Evolutionary conservation across 306 rosid species (phyloP).

Genomic region (Trifolium pratense): DNA sequence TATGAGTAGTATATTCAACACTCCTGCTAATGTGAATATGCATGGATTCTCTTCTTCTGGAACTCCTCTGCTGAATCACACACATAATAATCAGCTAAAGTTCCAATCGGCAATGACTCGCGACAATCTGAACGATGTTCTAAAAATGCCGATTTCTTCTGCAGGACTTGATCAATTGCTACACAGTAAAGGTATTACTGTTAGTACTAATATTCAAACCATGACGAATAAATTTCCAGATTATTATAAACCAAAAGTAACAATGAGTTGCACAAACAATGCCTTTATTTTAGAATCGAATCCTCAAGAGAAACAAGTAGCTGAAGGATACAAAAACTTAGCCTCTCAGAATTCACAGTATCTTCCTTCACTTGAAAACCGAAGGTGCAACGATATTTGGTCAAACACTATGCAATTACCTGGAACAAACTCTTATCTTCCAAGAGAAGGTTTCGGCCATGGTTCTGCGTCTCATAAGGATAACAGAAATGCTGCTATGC

Average conservation of each 20-base stretch:
- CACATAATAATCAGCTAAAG: slow-evolving; percentile 54
- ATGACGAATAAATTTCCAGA: slow-evolving; percentile 47
- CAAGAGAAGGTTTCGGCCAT: not conserved
- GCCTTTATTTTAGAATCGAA: not conserved
- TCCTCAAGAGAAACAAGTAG: not conserved
- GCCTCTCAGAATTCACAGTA: slow-evolving; percentile 1
- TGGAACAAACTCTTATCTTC: not conserved
- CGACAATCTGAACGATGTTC: slow-evolving; percentile 54
- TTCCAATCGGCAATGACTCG: slow-evolving; percentile 47
- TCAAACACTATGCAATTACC: not conserved
- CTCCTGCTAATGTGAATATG: slow-evolving; percentile 58
- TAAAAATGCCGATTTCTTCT: slow-evolving; percentile 42
- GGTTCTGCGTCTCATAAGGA: slow-evolving; percentile 33
- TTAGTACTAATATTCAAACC: slow-evolving; percentile 39
- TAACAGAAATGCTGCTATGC: slow-evolving; percentile 36
- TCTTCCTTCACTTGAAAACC: not conserved
- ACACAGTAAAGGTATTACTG: slow-evolving; percentile 25
- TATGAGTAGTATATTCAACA: slow-evolving; percentile 64
- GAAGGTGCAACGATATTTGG: not conserved
- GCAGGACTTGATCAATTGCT: slow-evolving; percentile 53
- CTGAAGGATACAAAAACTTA: not conserved
- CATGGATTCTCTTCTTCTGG: slow-evolving; percentile 67
- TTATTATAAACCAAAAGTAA: slow-evolving; percentile 38
- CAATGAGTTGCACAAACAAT: slow-evolving; percentile 22
- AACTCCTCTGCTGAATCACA: slow-evolving; percentile 49